Base-by-base conservation (phyloP, 1,284 basidiomycete species). In the Cutaneotrichosporon daszewskae region DNA sequence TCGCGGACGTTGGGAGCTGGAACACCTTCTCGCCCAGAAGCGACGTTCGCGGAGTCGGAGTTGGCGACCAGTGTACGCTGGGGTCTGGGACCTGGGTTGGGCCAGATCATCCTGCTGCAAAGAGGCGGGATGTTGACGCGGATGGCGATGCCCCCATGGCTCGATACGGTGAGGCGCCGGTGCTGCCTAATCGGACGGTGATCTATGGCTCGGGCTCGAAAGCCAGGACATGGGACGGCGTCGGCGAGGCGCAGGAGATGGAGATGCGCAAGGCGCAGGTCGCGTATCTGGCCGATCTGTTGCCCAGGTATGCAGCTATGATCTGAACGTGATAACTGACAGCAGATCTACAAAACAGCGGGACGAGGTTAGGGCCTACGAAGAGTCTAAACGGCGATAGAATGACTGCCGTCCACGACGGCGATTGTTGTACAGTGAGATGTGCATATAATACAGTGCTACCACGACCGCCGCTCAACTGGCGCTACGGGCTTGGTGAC, bases 231-330 rank as follows among this genome's bases (percentile, higher is more conserved):
- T 96, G 90, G 87, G 90, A 85, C 58, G 88, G 87, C 4, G 77
- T 84, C 53, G 89, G 88, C 2, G 81, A 83, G 53, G 76, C 82
- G 1, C 88, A 92, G 62, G 89, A 90, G 60, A 78, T 77, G 29
- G 88, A 87, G 57, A 67, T 95, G 44, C 76, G 89, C 22, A 16
- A 31, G 28, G 45, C 74, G 79, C 28, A 96, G 95, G 64, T 90
- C 96, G 88, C 92, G 54, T 96, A 94, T 68, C 74, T 97, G 34
- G 74, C 82, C 34, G 90, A 95, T 61, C 87, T 89, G 78, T 61
- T 91, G 37, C 88, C 87, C 40, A 91, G 89, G 74, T 90, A 37
- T 47, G 66, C 52, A 22, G 7, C 3, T 10, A 4, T 6, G 10
- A 18, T 11, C 3, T 6, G 17, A 19, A 22, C n/a, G 20, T n/a